Percentiles rank a stretch among this genome's conserved stretches.
These are phyloP conservation scores for Phyllosticta ampelicida DNA, from an alignment of 2,329 filamentous ascomycete genomes.

Conservation along the genomic window DNA sequence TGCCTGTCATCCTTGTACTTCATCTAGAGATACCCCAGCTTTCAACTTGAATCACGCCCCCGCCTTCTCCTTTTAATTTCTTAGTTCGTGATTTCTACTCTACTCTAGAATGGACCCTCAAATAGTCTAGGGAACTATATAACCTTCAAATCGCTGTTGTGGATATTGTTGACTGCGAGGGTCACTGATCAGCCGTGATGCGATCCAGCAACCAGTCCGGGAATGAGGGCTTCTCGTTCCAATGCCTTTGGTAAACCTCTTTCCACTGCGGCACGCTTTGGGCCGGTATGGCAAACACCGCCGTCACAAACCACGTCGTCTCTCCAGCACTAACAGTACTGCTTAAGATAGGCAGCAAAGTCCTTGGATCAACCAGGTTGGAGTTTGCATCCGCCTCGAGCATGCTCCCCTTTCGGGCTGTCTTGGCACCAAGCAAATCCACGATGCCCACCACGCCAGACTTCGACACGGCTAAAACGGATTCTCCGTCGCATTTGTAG, in stretches of 20 bases:
- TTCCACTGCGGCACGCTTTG: slow-evolving; percentile 6
- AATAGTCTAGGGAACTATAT: not conserved
- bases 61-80: not conserved
- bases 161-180: too few relatives aligned
- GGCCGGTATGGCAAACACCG: slow-evolving; percentile 57
- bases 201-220: slow-evolving; percentile 18
- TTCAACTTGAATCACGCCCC: slow-evolving; percentile 10
- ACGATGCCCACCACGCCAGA: slow-evolving; percentile 43
- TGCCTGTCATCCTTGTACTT: slow-evolving; percentile 11
- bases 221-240: slow-evolving; percentile 22
- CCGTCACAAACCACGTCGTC: slow-evolving; percentile 57
- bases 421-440: slow-evolving; percentile 29
- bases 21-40: slow-evolving; percentile 12
- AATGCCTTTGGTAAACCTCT: slow-evolving; percentile 16
- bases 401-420: slow-evolving; percentile 42
- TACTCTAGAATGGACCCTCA: not conserved
- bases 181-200: slow-evolving; percentile 3
- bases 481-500: slow-evolving; percentile 18
- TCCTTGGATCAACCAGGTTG: slow-evolving; percentile 62
- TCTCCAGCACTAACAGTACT: slow-evolving; percentile 48
- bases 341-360: slow-evolving; percentile 59
- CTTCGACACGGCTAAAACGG: slow-evolving; percentile 28
- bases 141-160: not conserved
- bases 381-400: slow-evolving; percentile 71
- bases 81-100: not conserved